Base-by-base conservation (phyloP, 805 yeast species). In the Lipomyces yamanashiensis region DNA sequence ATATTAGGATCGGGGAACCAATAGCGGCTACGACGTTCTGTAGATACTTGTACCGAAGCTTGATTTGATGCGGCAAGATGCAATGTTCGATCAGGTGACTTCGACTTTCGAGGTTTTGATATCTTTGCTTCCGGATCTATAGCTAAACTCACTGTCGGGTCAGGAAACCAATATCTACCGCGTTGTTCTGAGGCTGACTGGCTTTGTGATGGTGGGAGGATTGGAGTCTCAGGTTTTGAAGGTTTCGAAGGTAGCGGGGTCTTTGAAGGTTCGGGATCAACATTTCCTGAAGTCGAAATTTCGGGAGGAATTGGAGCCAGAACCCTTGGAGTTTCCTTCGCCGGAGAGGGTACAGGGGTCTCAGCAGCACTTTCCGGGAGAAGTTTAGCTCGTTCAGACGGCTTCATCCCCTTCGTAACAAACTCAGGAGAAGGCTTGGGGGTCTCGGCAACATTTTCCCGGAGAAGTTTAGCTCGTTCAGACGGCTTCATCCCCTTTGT, bases 401-500 rank as follows among this genome's bases (percentile, higher is more conserved):
- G 57, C 48, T 53, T 53, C 36, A 53, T 41, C 28, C 57, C 57
- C 28, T 28, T 41, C 4, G 57, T 53, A 10, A 53, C 45, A 12
- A 45, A 23, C 2, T 45, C n/a, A n/a, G n/a, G n/a, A n/a, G n/a
- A n/a, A n/a, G n/a, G n/a, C n/a, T n/a, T n/a, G n/a, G n/a, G n/a
- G n/a, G n/a, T n/a, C n/a, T n/a, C n/a, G n/a, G 17, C 52, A 6
- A 21, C 9, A 15, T 50, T 40, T 28, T 39, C 10, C 28, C 23
- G 41, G 39, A 23, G 48, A 13, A 53, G 37, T 43, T 39, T 39
- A 2, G 57, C 57, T 13, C 48, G 48, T 33, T 53, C 57, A 5
- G 57, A 53, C 4, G 57, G 57, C 48, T 53, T 53, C 36, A 53
- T 41, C 28, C 57, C 57, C 28, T 28, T 41, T 12, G 57, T 53